Percentiles rank a stretch among this genome's conserved stretches.
phyloP scores from a whole-genome alignment of 2,329 filamentous ascomycete species.

The Aureobasidium leucospermi region DNA sequence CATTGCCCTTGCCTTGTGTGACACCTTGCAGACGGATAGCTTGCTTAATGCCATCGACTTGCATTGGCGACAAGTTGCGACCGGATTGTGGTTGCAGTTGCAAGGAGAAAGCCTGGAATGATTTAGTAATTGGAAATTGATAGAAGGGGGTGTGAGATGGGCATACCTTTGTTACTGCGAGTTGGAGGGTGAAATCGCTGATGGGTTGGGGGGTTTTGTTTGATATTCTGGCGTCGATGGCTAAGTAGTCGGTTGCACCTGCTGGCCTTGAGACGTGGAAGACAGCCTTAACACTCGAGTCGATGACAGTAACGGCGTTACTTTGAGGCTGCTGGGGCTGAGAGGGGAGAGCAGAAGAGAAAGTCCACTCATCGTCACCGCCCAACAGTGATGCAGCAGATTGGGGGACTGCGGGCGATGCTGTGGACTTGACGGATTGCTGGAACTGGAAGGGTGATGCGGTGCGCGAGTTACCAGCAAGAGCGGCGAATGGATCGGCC shows the following conservation, averaged over 20 bases:
- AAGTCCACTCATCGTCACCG: conserved; percentile 85
- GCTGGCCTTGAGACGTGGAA: conserved; percentile 60
- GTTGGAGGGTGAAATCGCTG: conserved; percentile 76
- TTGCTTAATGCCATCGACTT: conserved; percentile 74
- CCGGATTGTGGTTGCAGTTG: conserved; percentile 80
- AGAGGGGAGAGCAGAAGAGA: conserved; percentile 72
- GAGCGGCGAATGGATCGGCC: conserved; percentile 55
- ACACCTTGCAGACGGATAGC: conserved; percentile 71
- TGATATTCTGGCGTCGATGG: conserved; percentile 72
- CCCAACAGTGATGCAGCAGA: conserved; percentile 19
- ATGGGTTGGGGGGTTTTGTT: conserved; percentile 68
- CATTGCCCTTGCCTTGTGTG: conserved; percentile 62
- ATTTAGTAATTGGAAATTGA: not conserved
- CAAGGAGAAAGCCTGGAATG: conserved; percentile 64
- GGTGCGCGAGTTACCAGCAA: conserved; percentile 32
- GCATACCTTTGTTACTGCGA: conserved; percentile 83
- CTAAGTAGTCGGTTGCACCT: conserved; percentile 51
- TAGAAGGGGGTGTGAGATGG: not conserved
- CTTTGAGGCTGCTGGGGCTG: conserved; percentile 35
- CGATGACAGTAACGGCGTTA: conserved; percentile 60
- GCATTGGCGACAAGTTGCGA: conserved; percentile 61
- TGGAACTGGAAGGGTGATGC: conserved; percentile 32
- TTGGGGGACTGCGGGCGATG: conserved; percentile 14
- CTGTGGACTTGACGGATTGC: conserved; percentile 10
- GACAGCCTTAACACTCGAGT: conserved; percentile 63